Conservation (phyloP, 2,329 filamentous ascomycete species). For the Zymoseptoria passerinii region DNA sequence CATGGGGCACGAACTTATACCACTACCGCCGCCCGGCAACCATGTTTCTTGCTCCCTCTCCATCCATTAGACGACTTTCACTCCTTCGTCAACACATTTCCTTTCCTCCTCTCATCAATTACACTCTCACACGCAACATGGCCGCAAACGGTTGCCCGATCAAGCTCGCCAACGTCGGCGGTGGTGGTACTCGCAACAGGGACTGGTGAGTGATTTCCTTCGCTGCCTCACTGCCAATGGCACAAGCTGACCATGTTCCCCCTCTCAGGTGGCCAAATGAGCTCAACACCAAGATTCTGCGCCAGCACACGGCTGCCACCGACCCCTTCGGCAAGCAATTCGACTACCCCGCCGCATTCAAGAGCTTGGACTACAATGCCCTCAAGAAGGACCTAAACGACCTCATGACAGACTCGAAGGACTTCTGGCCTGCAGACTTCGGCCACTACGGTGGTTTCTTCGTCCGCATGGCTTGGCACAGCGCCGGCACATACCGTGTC, state of each 20-base stretch:
- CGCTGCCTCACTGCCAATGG: not conserved
- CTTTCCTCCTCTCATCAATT: not conserved
- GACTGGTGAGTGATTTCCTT: constrained; percentile 47
- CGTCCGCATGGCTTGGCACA: constrained; percentile 75
- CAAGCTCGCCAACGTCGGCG: constrained; percentile 23
- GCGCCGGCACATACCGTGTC: constrained; percentile 68
- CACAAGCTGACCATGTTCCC: constrained; percentile 43
- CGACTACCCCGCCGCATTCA: constrained; percentile 65
- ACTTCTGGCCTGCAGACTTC: constrained; percentile 76
- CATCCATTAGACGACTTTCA: not conserved
- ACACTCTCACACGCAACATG: constrained; percentile 11
- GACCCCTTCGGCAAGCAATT: constrained; percentile 58
- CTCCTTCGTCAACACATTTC: not conserved
- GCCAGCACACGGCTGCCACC: constrained; percentile 56
- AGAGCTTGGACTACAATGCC: constrained; percentile 59
- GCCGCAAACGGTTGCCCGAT: constrained; percentile 25
- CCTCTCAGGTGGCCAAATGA: constrained; percentile 52
- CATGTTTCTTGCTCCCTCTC: not conserved
- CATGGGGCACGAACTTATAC: not conserved
- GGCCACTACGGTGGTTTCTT: constrained; percentile 76
- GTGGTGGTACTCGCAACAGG: constrained; percentile 54
- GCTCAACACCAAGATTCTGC: constrained; percentile 62
- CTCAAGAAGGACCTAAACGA: constrained; percentile 66
- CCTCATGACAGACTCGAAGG: constrained; percentile 69
- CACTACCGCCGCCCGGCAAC: not conserved